Base-by-base conservation (phyloP, 2,329 filamentous ascomycete species). In the Hypoxylon sp. region DNA sequence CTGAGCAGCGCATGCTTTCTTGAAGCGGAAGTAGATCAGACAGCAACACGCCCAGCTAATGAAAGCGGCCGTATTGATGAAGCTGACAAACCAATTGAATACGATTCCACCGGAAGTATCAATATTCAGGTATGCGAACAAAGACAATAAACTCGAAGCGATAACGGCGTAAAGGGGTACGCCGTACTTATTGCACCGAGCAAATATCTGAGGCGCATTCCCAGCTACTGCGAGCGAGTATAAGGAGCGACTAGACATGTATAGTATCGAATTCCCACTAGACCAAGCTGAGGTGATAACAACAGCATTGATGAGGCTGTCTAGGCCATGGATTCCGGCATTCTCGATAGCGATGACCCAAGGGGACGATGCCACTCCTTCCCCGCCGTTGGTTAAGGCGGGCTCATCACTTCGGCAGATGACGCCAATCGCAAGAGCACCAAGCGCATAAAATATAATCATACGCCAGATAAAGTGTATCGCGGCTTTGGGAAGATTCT, bases 81-180 rank as follows among this genome's bases (percentile, higher is more conserved):
- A 75, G 69, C 84, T 85, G 68, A 85, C 80, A 68, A 87, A 84
- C 85, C 85, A 87, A 69, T 83, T 84, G 73, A 87, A 87, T 15
- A 91, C 89, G 28, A 86, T 82, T 1, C 86, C 80, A 0, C 87
- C 83, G 54, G 79, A 75, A 68, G 84, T 84, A 30, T 82, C 87
- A 43, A 90, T 81, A 70, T 89, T 87, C 63, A 91, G 75, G 72
- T 91, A 92, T 11, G 84, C 84, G 20, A 92, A 79, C n/a, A 89
- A 80, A 7, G 86, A 82, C 59, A 92, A 84, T 1, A 82, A 69
- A 62, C 89, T 81, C 0, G 86, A 85, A 26, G 86, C 75, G 19
- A 68, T 66, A 24, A 75, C 71, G 11, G 72, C 70, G 30, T 69
- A 71, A 17, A 72, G 58, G 0, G 81, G 82, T 1, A 84, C 79